These are phyloP conservation scores for Marasmius fiardii DNA, from an alignment of 1,284 basidiomycete genomes.

Conservation along the genomic window DNA sequence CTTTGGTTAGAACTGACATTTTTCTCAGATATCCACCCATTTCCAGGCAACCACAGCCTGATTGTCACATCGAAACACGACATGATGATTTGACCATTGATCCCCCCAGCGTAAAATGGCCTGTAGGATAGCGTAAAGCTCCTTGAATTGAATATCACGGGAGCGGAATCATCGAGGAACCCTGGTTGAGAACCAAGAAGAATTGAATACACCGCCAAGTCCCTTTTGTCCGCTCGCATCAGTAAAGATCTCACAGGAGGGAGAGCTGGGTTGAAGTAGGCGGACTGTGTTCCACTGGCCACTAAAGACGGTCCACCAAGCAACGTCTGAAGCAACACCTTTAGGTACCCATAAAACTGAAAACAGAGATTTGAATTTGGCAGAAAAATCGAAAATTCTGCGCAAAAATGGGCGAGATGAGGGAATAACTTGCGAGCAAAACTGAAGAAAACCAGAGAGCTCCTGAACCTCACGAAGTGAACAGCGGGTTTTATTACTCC, in stretches of 20 bases:
- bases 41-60: slow-evolving; percentile 24
- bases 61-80: slow-evolving; percentile 30
- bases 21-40: no score
- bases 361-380: slow-evolving; percentile 21
- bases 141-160: slow-evolving; percentile 25
- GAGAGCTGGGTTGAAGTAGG: no score
- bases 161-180: slow-evolving; percentile 17
- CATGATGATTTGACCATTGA: slow-evolving; percentile 13
- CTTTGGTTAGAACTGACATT: no score
- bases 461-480: no score
- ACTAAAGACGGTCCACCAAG: no score
- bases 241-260: slow-evolving; percentile 22
- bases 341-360: slow-evolving; percentile 19
- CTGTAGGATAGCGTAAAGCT: slow-evolving; percentile 25
- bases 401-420: slow-evolving; percentile 26
- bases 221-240: slow-evolving; percentile 28
- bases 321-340: slow-evolving; percentile 16
- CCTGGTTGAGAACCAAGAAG: slow-evolving; percentile 21
- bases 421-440: slow-evolving; percentile 30
- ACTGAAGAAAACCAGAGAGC: slow-evolving; percentile 27
- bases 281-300: no score
- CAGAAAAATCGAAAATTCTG: no score
- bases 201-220: slow-evolving; percentile 19
- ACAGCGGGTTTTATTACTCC: no score
- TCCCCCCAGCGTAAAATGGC: slow-evolving; percentile 26